Conservation (phyloP, 176 grass and related monocot genomes). For the Rhynchospora breviuscula region DNA sequence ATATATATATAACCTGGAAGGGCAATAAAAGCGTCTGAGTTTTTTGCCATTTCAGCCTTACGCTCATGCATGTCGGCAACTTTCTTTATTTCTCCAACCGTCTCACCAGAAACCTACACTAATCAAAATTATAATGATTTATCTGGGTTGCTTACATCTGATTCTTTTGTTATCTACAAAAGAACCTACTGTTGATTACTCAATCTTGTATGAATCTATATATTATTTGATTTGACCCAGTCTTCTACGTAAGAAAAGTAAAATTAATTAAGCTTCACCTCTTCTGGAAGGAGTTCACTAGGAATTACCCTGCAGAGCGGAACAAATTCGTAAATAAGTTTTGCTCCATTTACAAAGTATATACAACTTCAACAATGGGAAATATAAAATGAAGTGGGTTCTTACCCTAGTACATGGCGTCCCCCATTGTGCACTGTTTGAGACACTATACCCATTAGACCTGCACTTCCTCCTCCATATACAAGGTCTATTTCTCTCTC, state of each 20-base stretch:
- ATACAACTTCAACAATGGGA: neutral
- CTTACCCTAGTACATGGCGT: conserved; percentile 84
- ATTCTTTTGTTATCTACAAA: neutral
- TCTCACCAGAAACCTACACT: conserved; percentile 23
- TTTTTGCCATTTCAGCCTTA: conserved; percentile 33
- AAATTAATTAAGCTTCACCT: conserved; percentile 37
- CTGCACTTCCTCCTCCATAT: conserved; percentile 90
- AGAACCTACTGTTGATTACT: neutral
- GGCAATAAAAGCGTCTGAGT: conserved; percentile 32
- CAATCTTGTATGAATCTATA: neutral
- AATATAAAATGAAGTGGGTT: neutral
- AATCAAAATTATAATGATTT: conserved; percentile 10
- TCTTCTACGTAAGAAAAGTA: neutral
- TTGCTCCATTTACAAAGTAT: neutral
- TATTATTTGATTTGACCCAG: neutral
- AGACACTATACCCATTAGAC: conserved; percentile 87
- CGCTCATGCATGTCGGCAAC: conserved; percentile 32
- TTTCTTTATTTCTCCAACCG: conserved; percentile 25
- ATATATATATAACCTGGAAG: conserved; percentile 21
- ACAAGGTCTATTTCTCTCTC: conserved; percentile 72
- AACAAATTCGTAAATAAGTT: conserved; percentile 2
- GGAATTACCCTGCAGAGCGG: conserved; percentile 66
- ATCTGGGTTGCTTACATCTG: neutral
- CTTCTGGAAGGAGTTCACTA: conserved; percentile 58
- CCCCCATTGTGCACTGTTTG: conserved; percentile 73